Conservation (phyloP, 169 alveolate species). For the Plasmodium coatneyi region DNA sequence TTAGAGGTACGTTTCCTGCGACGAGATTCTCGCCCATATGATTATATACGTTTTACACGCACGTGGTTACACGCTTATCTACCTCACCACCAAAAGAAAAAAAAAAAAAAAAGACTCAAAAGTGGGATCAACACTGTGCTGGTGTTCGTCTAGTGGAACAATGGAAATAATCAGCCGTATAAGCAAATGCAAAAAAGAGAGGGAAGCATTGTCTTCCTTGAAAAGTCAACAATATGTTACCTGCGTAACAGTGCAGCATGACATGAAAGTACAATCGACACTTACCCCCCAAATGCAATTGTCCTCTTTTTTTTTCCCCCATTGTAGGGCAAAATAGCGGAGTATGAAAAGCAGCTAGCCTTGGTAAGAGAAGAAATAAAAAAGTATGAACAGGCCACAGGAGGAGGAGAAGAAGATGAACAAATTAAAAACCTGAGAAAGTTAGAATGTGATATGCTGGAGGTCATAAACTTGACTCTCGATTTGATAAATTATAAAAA, state of each 20-base stretch:
- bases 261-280: neutral
- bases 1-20: conserved; percentile 32
- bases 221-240: neutral
- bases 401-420: conserved; percentile 45
- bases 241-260: neutral
- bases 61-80: neutral
- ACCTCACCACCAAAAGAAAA: neutral
- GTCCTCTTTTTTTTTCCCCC: neutral
- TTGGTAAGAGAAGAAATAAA: conserved; percentile 55
- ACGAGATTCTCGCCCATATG: neutral
- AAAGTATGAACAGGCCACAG: conserved; percentile 26
- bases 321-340: conserved; percentile 49
- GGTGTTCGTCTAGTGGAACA: neutral
- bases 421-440: conserved; percentile 48
- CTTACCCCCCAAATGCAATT: neutral
- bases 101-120: neutral
- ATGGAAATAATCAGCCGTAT: neutral
- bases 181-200: neutral
- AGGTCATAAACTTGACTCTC: conserved; percentile 57
- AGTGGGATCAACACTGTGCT: neutral
- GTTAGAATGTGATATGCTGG: conserved; percentile 64
- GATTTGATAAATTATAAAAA: conserved; percentile 56
- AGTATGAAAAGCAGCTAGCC: conserved; percentile 60
- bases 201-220: neutral
- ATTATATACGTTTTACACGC: neutral